Percentiles rank a stretch among this genome's conserved stretches.
phyloP scores from a whole-genome alignment of 257 asterid species.

The Capsicum chinense region DNA sequence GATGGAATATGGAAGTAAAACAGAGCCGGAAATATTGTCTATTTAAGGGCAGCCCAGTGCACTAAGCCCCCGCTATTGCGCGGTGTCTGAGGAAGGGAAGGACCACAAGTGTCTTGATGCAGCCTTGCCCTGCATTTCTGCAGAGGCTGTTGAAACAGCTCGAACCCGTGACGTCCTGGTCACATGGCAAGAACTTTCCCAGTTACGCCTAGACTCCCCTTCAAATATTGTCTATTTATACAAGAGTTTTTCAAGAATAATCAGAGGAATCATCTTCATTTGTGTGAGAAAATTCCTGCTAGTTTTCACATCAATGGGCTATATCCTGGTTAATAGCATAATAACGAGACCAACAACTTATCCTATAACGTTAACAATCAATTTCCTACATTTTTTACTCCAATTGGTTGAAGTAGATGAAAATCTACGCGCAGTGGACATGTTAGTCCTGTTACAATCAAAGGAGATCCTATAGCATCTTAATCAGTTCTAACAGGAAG shows the following conservation, averaged over 20 bases:
- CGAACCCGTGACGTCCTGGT: too few relatives aligned
- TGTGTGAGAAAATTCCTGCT: not conserved
- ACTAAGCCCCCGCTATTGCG: too few relatives aligned
- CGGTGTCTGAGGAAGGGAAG: too few relatives aligned
- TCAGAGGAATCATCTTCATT: not conserved
- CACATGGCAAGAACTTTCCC: too few relatives aligned
- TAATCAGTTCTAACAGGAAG: not conserved
- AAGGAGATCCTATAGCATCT: conserved; percentile 6
- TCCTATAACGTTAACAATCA: not conserved
- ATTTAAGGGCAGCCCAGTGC: not conserved
- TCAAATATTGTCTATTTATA: not conserved
- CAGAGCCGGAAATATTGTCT: not conserved
- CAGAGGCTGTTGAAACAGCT: too few relatives aligned
- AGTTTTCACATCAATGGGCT: conserved; percentile 14
- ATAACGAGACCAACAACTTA: not conserved
- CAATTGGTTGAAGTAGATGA: not conserved
- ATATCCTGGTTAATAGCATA: not conserved
- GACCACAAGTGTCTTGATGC: too few relatives aligned
- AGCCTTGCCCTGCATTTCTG: too few relatives aligned
- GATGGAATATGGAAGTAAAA: conserved; percentile 2
- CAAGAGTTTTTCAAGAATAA: conserved; percentile 6
- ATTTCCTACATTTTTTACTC: not conserved
- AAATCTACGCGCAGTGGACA: not conserved
- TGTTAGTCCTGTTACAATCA: not conserved
- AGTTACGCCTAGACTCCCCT: too few relatives aligned